A percentile compares a stretch with the other conserved stretches of the same genome.
phyloP scores from a whole-genome alignment of 805 yeast species.

The Hanseniaspora taiwanica region DNA sequence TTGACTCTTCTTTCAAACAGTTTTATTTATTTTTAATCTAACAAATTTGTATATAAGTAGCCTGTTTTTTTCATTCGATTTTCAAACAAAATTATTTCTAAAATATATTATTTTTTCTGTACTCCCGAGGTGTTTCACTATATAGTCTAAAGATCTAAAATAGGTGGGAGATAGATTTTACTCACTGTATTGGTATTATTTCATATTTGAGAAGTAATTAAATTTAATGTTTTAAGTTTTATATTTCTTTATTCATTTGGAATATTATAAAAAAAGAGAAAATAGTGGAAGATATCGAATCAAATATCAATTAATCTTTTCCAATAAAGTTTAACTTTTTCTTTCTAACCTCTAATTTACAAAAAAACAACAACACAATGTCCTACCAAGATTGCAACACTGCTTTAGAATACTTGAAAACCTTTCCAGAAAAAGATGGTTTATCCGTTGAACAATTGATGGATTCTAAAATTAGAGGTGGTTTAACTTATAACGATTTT shows the following conservation, averaged over 20 bases:
- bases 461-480: slow-evolving; percentile 87
- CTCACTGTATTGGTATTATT: slow-evolving; percentile 1
- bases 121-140: no score
- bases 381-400: slow-evolving; percentile 30
- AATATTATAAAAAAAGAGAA: no score
- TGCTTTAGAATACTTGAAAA: slow-evolving; percentile 55
- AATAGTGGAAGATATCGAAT: no score
- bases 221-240: no score
- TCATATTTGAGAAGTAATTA: no score
- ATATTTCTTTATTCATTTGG: no score
- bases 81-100: no score
- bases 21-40: neutral
- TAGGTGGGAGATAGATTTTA: neutral
- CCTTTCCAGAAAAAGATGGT: slow-evolving; percentile 71
- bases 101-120: no score
- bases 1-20: neutral
- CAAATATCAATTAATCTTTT: no score
- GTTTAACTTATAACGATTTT: slow-evolving; percentile 94
- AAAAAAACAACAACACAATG: slow-evolving; percentile 1
- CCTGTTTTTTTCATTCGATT: neutral
- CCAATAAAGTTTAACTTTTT: neutral
- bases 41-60: neutral
- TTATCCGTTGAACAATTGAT: slow-evolving; percentile 69
- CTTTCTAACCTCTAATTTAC: neutral
- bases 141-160: neutral